Conservation (phyloP, 176 grass and related monocot species). For the Typha latifolia region DNA sequence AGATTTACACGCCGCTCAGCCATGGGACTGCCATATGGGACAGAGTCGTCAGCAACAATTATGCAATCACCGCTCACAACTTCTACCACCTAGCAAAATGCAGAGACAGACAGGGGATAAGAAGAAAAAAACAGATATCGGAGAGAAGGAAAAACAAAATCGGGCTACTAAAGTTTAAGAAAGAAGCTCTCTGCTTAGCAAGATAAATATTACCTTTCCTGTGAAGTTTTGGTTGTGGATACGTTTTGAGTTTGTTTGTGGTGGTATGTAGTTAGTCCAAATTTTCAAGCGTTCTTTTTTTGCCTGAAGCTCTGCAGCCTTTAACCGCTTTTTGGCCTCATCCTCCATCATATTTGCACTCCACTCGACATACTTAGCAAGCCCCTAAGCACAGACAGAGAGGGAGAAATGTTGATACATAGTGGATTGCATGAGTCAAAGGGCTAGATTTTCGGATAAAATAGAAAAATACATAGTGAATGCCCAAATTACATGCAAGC, state of each 20-base stretch:
- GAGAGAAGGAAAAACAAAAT: conserved; percentile 8
- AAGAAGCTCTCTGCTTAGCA: not conserved
- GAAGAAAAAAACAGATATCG: not conserved
- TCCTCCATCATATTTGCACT: conserved; percentile 96
- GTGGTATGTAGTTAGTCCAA: conserved; percentile 77
- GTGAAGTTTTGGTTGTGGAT: conserved; percentile 93
- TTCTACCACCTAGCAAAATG: conserved; percentile 68
- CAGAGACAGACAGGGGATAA: not conserved
- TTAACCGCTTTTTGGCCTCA: conserved; percentile 79
- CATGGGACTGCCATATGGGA: conserved; percentile 63
- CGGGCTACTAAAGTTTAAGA: not conserved
- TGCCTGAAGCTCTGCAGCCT: conserved; percentile 80
- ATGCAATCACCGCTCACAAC: conserved; percentile 95
- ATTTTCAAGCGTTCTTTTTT: conserved; percentile 87
- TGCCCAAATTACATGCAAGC: too few relatives aligned
- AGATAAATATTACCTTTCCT: conserved; percentile 50
- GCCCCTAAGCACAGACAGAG: conserved; percentile 42
- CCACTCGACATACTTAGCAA: conserved; percentile 98
- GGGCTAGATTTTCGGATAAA: not conserved
- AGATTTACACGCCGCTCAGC: conserved; percentile 84
- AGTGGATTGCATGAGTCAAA: not conserved
- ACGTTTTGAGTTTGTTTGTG: conserved; percentile 73
- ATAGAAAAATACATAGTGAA: not conserved
- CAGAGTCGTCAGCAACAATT: conserved; percentile 77
- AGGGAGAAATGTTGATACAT: conserved; percentile 10